Evolutionary conservation across 73 alveolate genomes (phyloP).

Genomic region (Stentor roeselii): DNA sequence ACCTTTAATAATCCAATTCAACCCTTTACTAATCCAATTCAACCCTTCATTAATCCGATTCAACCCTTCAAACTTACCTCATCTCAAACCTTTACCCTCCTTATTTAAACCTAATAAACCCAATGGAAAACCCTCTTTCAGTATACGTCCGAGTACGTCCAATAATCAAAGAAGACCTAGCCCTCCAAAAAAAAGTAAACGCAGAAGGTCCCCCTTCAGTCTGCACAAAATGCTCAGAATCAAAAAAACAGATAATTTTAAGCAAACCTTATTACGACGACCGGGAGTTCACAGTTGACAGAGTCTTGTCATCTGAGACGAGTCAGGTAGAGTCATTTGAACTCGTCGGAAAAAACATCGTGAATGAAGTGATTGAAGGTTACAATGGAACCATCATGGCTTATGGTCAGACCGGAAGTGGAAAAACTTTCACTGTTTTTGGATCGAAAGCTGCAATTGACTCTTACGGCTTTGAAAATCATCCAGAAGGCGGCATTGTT

Average conservation of each 20-base stretch:
- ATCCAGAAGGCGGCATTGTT: slow-evolving; percentile 75
- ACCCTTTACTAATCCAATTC: slow-evolving; percentile 24
- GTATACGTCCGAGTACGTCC: slow-evolving; percentile 19
- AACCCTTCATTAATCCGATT: too few species aligned
- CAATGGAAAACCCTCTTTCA: slow-evolving; percentile 28
- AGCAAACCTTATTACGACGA: slow-evolving; percentile 47
- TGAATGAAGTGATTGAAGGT: slow-evolving; percentile 66
- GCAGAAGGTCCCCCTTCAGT: background rate
- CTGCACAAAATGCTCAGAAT: slow-evolving; percentile 29
- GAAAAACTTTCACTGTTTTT: slow-evolving; percentile 96
- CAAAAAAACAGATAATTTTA: slow-evolving; percentile 27
- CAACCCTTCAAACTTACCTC: too few species aligned
- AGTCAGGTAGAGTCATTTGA: slow-evolving; percentile 64
- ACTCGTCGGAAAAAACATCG: slow-evolving; percentile 65
- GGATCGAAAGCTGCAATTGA: slow-evolving; percentile 63
- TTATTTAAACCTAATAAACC: too few species aligned
- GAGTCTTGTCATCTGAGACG: slow-evolving; percentile 63
- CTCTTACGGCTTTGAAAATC: slow-evolving; percentile 41
- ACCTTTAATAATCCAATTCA: slow-evolving; percentile 30
- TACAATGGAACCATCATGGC: slow-evolving; percentile 94
- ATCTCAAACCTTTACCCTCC: too few species aligned
- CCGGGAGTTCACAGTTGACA: slow-evolving; percentile 79
- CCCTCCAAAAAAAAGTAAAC: background rate
- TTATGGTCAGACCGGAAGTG: slow-evolving; percentile 97
- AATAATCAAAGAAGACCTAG: background rate